Conservation (phyloP, 352 stramenopile species). For the Globisporangium alternatum region DNA sequence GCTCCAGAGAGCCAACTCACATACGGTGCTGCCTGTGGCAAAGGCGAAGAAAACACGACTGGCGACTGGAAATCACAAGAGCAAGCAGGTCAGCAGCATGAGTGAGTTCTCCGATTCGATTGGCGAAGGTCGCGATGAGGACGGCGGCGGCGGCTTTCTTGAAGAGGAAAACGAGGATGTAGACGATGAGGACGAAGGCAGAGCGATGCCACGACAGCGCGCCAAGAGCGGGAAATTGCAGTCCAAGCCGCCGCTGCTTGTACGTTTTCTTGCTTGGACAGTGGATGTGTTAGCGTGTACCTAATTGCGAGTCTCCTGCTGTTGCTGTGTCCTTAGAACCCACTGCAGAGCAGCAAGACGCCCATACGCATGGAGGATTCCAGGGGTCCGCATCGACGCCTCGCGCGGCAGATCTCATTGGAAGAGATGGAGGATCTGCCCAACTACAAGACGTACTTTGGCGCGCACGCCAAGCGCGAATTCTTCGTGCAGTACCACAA, state of each 20-base stretch:
- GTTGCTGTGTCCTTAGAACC: neutral
- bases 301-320: neutral
- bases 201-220: neutral
- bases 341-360: neutral
- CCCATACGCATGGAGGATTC: neutral
- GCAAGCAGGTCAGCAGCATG: neutral
- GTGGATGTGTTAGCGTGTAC: neutral
- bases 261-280: neutral
- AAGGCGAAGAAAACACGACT: neutral
- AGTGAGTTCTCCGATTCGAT: neutral
- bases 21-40: neutral
- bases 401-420: slow-evolving; percentile 28
- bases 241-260: slow-evolving; percentile 5
- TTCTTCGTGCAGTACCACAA: slow-evolving; percentile 70
- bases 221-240: slow-evolving; percentile 11
- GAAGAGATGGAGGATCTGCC: slow-evolving; percentile 40
- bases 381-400: slow-evolving; percentile 14
- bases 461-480: slow-evolving; percentile 38
- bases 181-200: neutral
- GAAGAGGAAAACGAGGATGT: neutral
- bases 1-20: slow-evolving; percentile 11
- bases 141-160: neutral
- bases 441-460: slow-evolving; percentile 62
- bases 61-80: neutral
- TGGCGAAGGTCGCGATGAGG: neutral